Evolutionary conservation across 2,329 filamentous ascomycete species (phyloP).

Genomic region (Thermothelomyces thermophilus): DNA sequence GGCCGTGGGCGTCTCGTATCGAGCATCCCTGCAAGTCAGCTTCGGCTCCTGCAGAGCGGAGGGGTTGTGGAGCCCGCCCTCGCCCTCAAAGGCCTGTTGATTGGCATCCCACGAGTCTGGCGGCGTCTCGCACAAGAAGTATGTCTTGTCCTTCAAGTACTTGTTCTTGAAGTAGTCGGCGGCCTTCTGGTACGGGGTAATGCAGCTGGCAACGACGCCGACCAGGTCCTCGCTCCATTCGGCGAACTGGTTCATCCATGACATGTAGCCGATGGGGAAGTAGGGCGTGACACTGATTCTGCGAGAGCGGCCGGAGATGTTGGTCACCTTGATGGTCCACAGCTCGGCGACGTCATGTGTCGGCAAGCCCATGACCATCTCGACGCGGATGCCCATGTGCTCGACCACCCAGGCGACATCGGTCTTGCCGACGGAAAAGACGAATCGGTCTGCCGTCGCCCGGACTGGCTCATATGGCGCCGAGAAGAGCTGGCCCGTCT

Average conservation of each 20-base stretch:
- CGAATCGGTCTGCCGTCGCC: constrained; percentile 39
- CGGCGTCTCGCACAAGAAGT: constrained; percentile 46
- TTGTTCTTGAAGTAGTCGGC: constrained; percentile 53
- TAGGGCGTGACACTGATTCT: constrained; percentile 49
- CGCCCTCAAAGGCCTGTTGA: constrained; percentile 48
- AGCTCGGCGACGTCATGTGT: constrained; percentile 50
- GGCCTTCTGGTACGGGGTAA: constrained; percentile 52
- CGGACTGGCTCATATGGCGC: constrained; percentile 51
- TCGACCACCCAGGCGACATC: constrained; percentile 50
- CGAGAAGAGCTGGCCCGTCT: constrained; percentile 44
- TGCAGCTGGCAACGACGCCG: constrained; percentile 45
- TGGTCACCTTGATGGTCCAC: constrained; percentile 48
- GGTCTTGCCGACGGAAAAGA: constrained; percentile 49
- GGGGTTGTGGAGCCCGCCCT: constrained; percentile 48
- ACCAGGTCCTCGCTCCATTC: constrained; percentile 43
- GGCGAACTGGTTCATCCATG: constrained; percentile 55
- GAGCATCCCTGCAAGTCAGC: constrained; percentile 42
- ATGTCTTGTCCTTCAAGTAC: constrained; percentile 50
- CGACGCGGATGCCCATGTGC: constrained; percentile 43
- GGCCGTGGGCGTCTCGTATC: constrained; percentile 49
- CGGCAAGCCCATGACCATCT: constrained; percentile 46
- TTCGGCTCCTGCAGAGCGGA: constrained; percentile 33
- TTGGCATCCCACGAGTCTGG: constrained; percentile 48
- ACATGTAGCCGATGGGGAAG: constrained; percentile 55
- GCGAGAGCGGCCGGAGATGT: constrained; percentile 39